Evolutionary conservation across 2,329 filamentous ascomycete species (phyloP).

Genomic region (Hymenoscyphus albidus): DNA sequence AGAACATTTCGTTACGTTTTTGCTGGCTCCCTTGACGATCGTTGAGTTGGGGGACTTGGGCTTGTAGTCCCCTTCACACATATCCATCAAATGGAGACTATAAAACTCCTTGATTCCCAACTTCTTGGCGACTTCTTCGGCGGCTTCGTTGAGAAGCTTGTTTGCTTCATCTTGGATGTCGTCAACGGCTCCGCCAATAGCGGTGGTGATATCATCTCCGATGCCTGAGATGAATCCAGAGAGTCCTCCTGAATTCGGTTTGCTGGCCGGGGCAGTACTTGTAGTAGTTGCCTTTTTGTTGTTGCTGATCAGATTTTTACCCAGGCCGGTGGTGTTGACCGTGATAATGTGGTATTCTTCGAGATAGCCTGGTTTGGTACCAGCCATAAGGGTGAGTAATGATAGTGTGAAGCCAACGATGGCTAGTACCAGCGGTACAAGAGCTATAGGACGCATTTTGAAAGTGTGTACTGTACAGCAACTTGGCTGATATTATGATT

Average conservation of each 20-base stretch:
- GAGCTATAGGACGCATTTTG: conserved; percentile 44
- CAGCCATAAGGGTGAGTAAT: conserved; percentile 59
- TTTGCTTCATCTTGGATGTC: conserved; percentile 25
- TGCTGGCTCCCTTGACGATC: conserved; percentile 33
- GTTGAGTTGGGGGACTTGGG: conserved; percentile 36
- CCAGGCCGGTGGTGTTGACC: conserved; percentile 55
- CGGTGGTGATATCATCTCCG: conserved; percentile 25
- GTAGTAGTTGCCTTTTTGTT: conserved; percentile 21
- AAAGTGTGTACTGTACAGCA: background rate
- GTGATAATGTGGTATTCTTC: conserved; percentile 55
- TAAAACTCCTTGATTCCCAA: conserved; percentile 59
- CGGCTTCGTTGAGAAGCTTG: conserved; percentile 36
- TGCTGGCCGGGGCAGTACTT: background rate
- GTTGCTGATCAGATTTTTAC: conserved; percentile 35
- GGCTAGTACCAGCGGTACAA: conserved; percentile 49
- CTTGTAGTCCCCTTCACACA: conserved; percentile 47
- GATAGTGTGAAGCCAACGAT: conserved; percentile 54
- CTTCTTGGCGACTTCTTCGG: conserved; percentile 40
- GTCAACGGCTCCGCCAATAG: background rate
- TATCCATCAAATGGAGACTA: conserved; percentile 55
- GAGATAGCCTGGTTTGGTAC: conserved; percentile 52
- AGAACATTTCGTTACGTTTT: conserved; percentile 53
- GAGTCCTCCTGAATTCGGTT: conserved; percentile 14
- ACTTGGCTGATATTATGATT: background rate
- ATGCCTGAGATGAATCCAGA: conserved; percentile 19